These are phyloP conservation scores for Sporothrix inflata DNA, from an alignment of 2,329 filamentous ascomycete genomes.

Conservation along the genomic window DNA sequence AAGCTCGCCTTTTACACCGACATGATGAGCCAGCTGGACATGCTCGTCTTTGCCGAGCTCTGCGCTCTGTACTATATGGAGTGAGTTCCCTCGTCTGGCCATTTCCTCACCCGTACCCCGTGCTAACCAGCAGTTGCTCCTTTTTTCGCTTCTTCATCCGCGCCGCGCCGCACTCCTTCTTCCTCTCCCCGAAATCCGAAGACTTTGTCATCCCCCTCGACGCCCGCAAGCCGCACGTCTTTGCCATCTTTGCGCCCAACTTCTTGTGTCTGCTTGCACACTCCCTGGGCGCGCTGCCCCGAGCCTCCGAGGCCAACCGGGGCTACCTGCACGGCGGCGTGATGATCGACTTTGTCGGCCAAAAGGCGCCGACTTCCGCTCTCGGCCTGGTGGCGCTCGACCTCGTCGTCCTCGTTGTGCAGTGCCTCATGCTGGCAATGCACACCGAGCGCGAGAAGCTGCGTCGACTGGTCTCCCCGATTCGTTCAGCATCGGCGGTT, in stretches of 20 bases:
- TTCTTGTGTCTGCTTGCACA: constrained; percentile 64
- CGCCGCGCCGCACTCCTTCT: constrained; percentile 62
- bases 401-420: constrained; percentile 57
- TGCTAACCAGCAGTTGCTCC: constrained; percentile 56
- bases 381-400: constrained; percentile 61
- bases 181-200: constrained; percentile 65
- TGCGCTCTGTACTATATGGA: constrained; percentile 72
- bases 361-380: constrained; percentile 63
- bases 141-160: constrained; percentile 65
- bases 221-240: constrained; percentile 59
- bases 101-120: neutral
- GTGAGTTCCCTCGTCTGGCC: constrained; percentile 48
- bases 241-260: constrained; percentile 62
- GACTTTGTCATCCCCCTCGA: constrained; percentile 59
- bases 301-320: constrained; percentile 62
- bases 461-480: constrained; percentile 48
- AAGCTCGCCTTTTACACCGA: constrained; percentile 65
- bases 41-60: constrained; percentile 66
- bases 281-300: constrained; percentile 56
- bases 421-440: constrained; percentile 67
- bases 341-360: constrained; percentile 69
- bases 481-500: constrained; percentile 28
- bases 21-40: constrained; percentile 64
- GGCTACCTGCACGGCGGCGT: constrained; percentile 70
- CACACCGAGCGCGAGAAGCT: constrained; percentile 64